Evolutionary conservation across 805 yeast species (phyloP).

Genomic region (Brettanomyces nanus): DNA sequence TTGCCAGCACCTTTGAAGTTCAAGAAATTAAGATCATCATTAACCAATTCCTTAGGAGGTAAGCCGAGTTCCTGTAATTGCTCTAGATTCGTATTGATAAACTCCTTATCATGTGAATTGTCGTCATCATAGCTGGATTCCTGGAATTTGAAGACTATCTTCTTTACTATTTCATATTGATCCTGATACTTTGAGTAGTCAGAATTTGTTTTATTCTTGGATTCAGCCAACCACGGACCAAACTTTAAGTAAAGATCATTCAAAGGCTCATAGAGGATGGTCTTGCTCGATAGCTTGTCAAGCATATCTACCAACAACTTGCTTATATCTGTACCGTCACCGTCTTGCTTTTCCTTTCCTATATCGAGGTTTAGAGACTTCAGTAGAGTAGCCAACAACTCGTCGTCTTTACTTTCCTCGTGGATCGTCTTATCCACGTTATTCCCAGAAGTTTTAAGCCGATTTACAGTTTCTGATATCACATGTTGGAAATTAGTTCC

Average conservation of each 20-base stretch:
- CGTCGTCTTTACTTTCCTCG: conserved; percentile 30
- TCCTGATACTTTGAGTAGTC: conserved; percentile 40
- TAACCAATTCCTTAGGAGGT: conserved; percentile 68
- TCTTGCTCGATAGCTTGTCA: conserved; percentile 76
- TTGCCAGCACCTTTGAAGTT: conserved; percentile 15
- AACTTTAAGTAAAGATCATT: conserved; percentile 69
- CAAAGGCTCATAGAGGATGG: conserved; percentile 80
- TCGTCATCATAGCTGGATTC: conserved; percentile 50
- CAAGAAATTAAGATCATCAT: conserved; percentile 33
- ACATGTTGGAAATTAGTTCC: conserved; percentile 62
- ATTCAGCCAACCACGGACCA: conserved; percentile 56
- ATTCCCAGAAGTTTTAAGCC: conserved; percentile 71
- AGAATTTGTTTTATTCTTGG: conserved; percentile 31
- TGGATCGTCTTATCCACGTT: conserved; percentile 50
- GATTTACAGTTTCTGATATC: conserved; percentile 69
- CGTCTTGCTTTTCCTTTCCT: conserved; percentile 13
- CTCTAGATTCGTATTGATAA: conserved; percentile 52
- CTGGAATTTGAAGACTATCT: conserved; percentile 63
- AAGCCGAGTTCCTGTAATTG: conserved; percentile 68
- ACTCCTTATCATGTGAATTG: conserved; percentile 35
- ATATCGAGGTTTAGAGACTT: conserved; percentile 48
- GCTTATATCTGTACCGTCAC: conserved; percentile 33
- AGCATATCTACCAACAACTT: conserved; percentile 64
- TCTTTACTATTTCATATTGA: conserved; percentile 55
- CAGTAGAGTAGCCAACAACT: conserved; percentile 54